Conservation (phyloP, 495 filamentous ascomycete genomes). For the Neurospora sublineolata region DNA sequence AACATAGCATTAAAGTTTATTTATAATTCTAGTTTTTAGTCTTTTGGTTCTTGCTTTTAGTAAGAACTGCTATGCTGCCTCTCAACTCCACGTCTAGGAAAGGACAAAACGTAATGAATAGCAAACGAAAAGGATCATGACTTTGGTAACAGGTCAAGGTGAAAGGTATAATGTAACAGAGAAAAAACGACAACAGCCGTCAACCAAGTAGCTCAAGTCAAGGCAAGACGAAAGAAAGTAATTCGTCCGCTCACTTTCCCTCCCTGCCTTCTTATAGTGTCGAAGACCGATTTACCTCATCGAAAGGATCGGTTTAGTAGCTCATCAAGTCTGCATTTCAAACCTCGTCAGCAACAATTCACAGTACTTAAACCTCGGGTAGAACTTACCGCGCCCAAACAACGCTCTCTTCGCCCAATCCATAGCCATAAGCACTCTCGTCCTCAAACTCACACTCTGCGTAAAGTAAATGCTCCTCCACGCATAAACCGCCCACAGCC, state of each 20-base stretch:
- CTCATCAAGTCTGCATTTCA: conserved; percentile 51
- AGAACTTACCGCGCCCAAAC: conserved; percentile 84
- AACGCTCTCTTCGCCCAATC: conserved; percentile 94
- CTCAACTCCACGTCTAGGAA: not conserved
- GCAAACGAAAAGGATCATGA: not conserved
- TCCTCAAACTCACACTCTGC: conserved; percentile 89
- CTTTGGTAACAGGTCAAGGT: not conserved
- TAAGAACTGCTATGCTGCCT: not conserved
- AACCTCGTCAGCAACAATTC: conserved; percentile 12
- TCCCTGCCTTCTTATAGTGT: not conserved
- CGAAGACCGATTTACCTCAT: not conserved
- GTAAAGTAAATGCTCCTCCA: conserved; percentile 98
- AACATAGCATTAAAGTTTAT: not conserved
- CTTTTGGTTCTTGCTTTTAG: not conserved
- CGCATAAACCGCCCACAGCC: conserved; percentile 86
- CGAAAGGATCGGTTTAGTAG: conserved; percentile 12
- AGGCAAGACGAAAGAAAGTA: not conserved
- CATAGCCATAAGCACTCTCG: conserved; percentile 85
- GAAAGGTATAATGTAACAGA: not conserved
- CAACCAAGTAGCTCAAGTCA: not conserved
- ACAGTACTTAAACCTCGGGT: not conserved
- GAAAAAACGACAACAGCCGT: not conserved
- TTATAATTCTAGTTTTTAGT: not conserved
- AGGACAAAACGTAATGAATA: not conserved
- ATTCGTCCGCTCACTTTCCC: not conserved